Evolutionary conservation across 345 rosid species (phyloP), one percentile per base, ranked within the genome.

Genomic region (Salix caprea): DNA sequence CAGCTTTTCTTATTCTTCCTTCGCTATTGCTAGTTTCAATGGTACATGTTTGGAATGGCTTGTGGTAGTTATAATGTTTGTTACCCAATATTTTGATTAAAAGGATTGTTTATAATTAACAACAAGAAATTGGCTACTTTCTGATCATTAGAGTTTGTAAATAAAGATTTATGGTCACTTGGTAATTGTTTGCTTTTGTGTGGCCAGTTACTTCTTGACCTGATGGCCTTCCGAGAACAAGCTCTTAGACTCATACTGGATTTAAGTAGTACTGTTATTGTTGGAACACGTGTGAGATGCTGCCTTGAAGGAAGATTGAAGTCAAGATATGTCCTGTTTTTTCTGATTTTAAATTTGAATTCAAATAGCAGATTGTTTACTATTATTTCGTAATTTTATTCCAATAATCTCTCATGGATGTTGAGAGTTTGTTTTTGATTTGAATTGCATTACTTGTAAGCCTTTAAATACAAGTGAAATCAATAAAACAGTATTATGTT

Each of bases 171-270:
- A 28, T 36, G 56, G 37, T 76, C 73, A 65, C 32, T 54, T 48
- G 67, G 26, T 71, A 75, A 80, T 67, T 4, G n/a, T 21, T 79
- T 88, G 85, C 54, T 71, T 76, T 79, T 87, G 66, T 72, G 78
- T 88, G 88, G 48, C 68, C 89, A 96, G 99, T 85, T 96, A 86
- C 97, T 96, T 78, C 92, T 91, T 80, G 99, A 94, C 86, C 83
- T 96, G 87, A 92, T 96, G 99, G 92, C 92, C 73, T 96, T 94
- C 80, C 91, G 97, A 71, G 99, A 96, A 81, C 99, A 96, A 87
- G 97, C 99, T 64, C 85, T 96, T 67, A 93, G 97, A 70, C 95
- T 94, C 69, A 90, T 96, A 86, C 77, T 96, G 91, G 99, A 96
- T 86, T 91, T 96, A 69, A 94, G 98, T 85, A 96, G 97, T 85